Evolutionary conservation across 257 asterid species (phyloP), one percentile per base, ranked within the genome.

Genomic region (Fraxinus cuspidata): DNA sequence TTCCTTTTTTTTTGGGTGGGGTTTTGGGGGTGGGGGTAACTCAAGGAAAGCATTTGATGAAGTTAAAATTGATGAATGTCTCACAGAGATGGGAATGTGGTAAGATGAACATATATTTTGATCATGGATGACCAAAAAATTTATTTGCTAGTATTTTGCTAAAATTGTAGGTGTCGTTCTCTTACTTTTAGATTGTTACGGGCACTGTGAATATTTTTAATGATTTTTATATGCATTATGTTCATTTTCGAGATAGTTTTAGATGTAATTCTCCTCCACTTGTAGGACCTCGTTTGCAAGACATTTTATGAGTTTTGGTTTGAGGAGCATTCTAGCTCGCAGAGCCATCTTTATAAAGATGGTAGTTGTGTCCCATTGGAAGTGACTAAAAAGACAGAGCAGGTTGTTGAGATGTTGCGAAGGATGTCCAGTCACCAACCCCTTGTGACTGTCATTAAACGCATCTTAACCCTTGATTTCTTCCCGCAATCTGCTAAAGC

Each of bases 271-370:
- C 78, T 67, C 77, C 42, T 69, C 37, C 72, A 27, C 38, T 49
- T 79, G 66, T 90, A 96, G 99, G 99, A 96, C 78, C 90, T 96
- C 72, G 99, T 96, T 83, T 96, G 98, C 93, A 96, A 90, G 93
- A 92, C 99, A 71, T 93, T 96, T 89, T 93, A 90, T 81, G 98
- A 96, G 88, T 96, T 96, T 82, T 96, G 99, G 99, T 96, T 96
- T 86, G 99, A 96, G 88, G 99, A 93, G 84, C 90, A 93, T 79
- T 88, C 91, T 84, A 86, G 89, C 80, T 64, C 77, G 44, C 96
- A 89, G 75, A 80, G 80, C 81, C 91, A 83, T 77, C 77, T 74
- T 77, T 95, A 83, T 76, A 90, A 85, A 74, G 99, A 93, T 87
- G 97, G 97, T 40, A 96, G 99, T 87, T 90, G 89, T 85, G 96